Percentiles rank a stretch among this genome's conserved stretches.
phyloP scores from a whole-genome alignment of 2,329 filamentous ascomycete species.

The Penicillium italicum region DNA sequence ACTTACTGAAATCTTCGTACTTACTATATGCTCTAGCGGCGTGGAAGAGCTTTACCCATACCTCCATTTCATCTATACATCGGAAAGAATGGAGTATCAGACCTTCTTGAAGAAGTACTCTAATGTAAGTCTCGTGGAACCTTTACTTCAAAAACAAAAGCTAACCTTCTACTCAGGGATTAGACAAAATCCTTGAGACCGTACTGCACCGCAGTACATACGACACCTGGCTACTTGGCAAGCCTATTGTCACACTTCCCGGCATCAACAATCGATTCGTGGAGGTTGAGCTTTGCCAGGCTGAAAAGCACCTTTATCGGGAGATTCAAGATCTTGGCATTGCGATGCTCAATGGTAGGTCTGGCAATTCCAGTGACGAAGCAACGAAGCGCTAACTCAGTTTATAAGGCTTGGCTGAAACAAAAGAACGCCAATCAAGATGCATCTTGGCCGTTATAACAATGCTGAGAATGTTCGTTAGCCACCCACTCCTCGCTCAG shows the following conservation, averaged over 20 bases:
- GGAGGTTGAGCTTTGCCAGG: not conserved
- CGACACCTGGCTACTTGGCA: not conserved
- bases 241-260: not conserved
- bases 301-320: not conserved
- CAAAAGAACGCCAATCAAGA: constrained; percentile 28
- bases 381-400: constrained; percentile 28
- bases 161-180: not conserved
- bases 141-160: not conserved
- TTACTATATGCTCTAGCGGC: constrained; percentile 16
- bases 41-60: constrained; percentile 40
- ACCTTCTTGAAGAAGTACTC: constrained; percentile 28
- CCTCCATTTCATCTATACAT: constrained; percentile 38
- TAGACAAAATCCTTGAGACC: not conserved
- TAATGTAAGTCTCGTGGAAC: constrained; percentile 9
- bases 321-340: not conserved
- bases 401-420: not conserved
- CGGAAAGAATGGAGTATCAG: constrained; percentile 22
- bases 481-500: constrained; percentile 49
- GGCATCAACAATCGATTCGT: not conserved
- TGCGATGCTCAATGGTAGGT: constrained; percentile 22
- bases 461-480: constrained; percentile 51
- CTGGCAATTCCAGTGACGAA: no score
- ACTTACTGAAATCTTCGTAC: not conserved
- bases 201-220: not conserved
- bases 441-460: constrained; percentile 49